phyloP scores from a whole-genome alignment of 2,329 filamentous ascomycete species.

The Pseudogymnoascus sp. region DNA sequence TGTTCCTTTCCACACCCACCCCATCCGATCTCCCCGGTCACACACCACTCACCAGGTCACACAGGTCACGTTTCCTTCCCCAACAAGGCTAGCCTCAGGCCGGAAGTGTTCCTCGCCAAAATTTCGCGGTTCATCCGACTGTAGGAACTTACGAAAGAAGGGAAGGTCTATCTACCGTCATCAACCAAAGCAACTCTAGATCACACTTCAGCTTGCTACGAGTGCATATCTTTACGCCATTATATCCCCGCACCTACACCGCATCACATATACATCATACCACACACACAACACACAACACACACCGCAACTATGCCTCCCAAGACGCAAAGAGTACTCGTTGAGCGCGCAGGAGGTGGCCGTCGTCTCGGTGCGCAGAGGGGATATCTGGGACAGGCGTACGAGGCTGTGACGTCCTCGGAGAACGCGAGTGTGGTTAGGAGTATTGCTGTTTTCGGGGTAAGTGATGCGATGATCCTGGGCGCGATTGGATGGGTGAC shows the following conservation, averaged over 20 bases:
- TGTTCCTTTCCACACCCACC: background rate
- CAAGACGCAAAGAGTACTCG: constrained; percentile 48
- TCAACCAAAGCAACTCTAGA: background rate
- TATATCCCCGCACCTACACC: background rate
- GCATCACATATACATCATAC: background rate
- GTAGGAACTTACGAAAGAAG: background rate
- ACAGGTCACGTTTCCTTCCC: background rate
- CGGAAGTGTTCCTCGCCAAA: constrained; percentile 3
- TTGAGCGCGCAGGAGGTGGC: constrained; percentile 38
- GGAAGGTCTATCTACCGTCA: background rate
- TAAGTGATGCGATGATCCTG: constrained; percentile 34
- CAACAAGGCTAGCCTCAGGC: background rate
- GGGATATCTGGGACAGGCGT: constrained; percentile 50
- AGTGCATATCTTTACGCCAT: background rate
- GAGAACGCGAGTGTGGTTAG: constrained; percentile 63
- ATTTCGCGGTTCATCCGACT: background rate
- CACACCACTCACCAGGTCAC: no score
- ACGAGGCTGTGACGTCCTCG: constrained; percentile 54
- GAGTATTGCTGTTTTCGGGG: constrained; percentile 60
- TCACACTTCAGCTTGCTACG: background rate
- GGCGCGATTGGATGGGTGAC: background rate
- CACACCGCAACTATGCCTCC: constrained; percentile 47
- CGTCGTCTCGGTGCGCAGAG: constrained; percentile 35
- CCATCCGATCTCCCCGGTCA: background rate
- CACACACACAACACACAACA: background rate